Conservation (phyloP, 768 basidiomycete genomes). For the Trametes punicea region DNA sequence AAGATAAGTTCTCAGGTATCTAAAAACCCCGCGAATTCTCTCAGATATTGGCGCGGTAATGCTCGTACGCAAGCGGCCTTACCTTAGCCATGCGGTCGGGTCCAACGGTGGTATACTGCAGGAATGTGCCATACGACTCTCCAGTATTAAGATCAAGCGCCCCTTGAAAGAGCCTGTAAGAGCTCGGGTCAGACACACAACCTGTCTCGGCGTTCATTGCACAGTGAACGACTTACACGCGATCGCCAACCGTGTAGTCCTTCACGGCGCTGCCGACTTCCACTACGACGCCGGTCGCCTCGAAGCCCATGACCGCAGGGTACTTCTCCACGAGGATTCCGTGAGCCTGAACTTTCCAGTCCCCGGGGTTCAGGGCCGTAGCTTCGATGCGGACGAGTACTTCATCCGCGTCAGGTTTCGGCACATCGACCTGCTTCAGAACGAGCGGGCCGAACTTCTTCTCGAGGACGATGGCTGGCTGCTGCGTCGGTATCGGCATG, state of each 20-base stretch:
- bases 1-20: slow-evolving; percentile 15
- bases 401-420: slow-evolving; percentile 22
- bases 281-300: slow-evolving; percentile 39
- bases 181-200: background rate
- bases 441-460: slow-evolving; percentile 4
- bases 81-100: background rate
- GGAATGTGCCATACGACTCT: background rate
- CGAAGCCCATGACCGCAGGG: slow-evolving; percentile 37
- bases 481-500: slow-evolving; percentile 10
- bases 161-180: slow-evolving; percentile 1
- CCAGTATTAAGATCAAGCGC: background rate
- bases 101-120: background rate
- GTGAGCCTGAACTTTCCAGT: slow-evolving; percentile 33
- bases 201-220: background rate
- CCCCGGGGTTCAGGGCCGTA: slow-evolving; percentile 33
- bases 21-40: background rate
- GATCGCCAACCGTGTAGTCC: slow-evolving; percentile 6
- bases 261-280: slow-evolving; percentile 38
- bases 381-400: slow-evolving; percentile 29
- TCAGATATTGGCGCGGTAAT: background rate
- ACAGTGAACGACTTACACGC: background rate
- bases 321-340: slow-evolving; percentile 34
- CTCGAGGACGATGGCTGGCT: slow-evolving; percentile 20
- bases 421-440: slow-evolving; percentile 6
- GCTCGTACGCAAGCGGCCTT: background rate